Evolutionary conservation across 1,284 basidiomycete species (phyloP).

Genomic region (Caloboletus inedulis): DNA sequence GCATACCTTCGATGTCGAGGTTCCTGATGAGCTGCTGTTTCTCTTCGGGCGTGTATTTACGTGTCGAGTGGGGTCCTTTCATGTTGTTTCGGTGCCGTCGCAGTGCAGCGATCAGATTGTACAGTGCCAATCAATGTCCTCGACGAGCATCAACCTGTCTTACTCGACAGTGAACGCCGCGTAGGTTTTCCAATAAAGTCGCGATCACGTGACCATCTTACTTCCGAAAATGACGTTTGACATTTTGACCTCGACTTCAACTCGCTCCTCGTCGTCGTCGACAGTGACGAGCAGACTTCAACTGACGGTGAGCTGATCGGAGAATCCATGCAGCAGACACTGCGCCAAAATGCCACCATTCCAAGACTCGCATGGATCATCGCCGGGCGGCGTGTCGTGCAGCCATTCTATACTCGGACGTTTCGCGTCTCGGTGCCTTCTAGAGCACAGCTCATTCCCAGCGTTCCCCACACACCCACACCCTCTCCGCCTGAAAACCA

Average conservation of each 20-base stretch:
- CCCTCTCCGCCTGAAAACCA: background rate
- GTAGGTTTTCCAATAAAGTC: background rate
- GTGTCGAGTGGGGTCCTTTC: conserved; percentile 19
- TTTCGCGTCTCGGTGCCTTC: conserved; percentile 6
- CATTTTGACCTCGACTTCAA: background rate
- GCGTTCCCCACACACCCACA: background rate
- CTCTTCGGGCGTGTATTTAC: conserved; percentile 54
- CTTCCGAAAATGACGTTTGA: background rate
- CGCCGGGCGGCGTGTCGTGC: conserved; percentile 19
- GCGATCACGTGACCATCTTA: conserved; percentile 16
- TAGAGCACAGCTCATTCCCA: background rate
- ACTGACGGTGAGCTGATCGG: background rate
- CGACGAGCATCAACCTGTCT: background rate
- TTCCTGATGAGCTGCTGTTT: conserved; percentile 72
- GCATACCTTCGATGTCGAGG: conserved; percentile 71
- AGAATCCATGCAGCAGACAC: conserved; percentile 10
- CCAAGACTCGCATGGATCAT: conserved; percentile 12
- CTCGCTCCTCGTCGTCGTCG: background rate
- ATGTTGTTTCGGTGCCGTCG: background rate
- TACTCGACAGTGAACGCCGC: background rate
- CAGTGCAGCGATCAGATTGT: background rate
- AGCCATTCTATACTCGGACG: conserved; percentile 6
- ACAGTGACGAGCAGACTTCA: background rate
- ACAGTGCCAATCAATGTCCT: background rate
- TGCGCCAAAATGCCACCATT: background rate